Percentiles rank a stretch among this genome's conserved stretches.
Conservation (phyloP, 108 stramenopile genomes). For the Nitzschia putrida region DNA sequence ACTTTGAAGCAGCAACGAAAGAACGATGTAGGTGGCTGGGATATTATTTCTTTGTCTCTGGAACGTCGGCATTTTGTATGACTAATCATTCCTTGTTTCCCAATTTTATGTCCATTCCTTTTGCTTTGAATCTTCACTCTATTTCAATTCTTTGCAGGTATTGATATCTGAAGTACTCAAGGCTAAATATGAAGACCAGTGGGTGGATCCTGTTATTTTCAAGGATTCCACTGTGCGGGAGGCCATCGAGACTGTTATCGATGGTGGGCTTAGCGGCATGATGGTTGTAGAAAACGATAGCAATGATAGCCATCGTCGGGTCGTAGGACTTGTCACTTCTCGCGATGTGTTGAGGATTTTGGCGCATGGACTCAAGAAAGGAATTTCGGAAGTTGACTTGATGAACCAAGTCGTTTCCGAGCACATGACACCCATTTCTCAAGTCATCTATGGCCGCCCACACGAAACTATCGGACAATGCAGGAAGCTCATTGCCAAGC, state of each 20-base stretch:
- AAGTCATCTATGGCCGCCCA: slow-evolving; percentile 82
- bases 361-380: slow-evolving; percentile 62
- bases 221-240: slow-evolving; percentile 61
- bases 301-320: slow-evolving; percentile 28
- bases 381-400: slow-evolving; percentile 41
- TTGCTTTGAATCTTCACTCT: neutral
- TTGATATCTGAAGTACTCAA: slow-evolving; percentile 73
- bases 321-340: slow-evolving; percentile 75
- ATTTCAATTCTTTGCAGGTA: slow-evolving; percentile 22
- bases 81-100: neutral
- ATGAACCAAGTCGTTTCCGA: slow-evolving; percentile 46
- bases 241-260: slow-evolving; percentile 67
- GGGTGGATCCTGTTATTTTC: slow-evolving; percentile 77
- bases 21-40: no score
- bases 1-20: no score
- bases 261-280: slow-evolving; percentile 75
- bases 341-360: slow-evolving; percentile 80
- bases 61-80: no score
- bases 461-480: slow-evolving; percentile 87
- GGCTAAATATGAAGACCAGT: slow-evolving; percentile 76
- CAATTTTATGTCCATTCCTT: no score
- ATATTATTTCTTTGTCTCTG: no score
- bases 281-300: slow-evolving; percentile 73
- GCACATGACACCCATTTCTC: slow-evolving; percentile 81
- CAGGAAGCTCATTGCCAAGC: slow-evolving; percentile 84